Conservation (phyloP, 176 grass and related monocot species). For the Cenchrus americanus region DNA sequence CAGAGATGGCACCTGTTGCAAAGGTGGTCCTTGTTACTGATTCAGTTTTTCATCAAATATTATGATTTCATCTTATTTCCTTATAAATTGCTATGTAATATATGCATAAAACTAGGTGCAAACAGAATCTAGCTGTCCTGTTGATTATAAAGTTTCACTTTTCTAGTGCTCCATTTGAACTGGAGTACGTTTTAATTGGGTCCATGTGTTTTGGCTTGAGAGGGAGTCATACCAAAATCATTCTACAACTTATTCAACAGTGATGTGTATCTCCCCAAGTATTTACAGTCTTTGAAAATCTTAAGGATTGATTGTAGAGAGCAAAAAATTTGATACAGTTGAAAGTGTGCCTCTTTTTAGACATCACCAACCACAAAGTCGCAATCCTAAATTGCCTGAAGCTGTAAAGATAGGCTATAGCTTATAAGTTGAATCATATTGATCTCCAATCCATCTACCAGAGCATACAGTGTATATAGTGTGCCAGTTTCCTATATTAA, state of each 20-base stretch:
- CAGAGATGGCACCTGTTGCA: conserved; percentile 98
- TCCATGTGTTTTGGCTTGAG: neutral
- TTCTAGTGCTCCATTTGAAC: conserved; percentile 2
- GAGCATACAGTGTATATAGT: neutral
- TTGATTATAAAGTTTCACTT: neutral
- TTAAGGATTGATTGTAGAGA: conserved; percentile 8
- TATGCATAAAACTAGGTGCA: conserved; percentile 12
- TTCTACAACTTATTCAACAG: neutral
- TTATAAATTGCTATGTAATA: conserved; percentile 16
- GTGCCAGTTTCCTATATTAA: neutral
- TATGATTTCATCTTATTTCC: conserved; percentile 31
- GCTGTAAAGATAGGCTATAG: neutral
- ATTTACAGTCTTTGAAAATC: conserved; percentile 9
- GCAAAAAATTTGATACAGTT: neutral
- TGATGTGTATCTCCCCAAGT: neutral
- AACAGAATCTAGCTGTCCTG: neutral
- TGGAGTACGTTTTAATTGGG: neutral
- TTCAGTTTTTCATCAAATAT: conserved; percentile 33
- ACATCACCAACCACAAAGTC: neutral
- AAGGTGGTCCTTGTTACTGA: conserved; percentile 63
- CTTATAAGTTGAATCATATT: conserved; percentile 2
- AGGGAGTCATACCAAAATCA: neutral
- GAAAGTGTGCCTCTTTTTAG: neutral
- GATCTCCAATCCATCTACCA: neutral
- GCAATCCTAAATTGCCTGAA: conserved; percentile 1